Conservation (phyloP, 2,329 filamentous ascomycete species). For the Bimuria novae-zelandiae region DNA sequence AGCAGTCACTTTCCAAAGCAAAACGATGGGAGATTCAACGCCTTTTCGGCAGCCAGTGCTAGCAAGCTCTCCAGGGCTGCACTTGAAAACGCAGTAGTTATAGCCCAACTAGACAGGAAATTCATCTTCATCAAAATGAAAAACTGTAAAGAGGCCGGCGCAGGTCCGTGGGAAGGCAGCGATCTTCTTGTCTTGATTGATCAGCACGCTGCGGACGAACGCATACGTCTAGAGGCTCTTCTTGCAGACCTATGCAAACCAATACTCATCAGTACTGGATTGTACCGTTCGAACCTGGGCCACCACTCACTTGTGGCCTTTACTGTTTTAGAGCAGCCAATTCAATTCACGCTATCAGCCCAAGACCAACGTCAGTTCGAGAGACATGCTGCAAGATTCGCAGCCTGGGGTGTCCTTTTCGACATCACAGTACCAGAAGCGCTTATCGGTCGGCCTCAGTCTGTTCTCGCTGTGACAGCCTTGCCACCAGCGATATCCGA, state of each 20-base stretch:
- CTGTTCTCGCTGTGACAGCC: conserved; percentile 55
- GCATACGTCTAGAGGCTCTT: conserved; percentile 76
- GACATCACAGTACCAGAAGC: conserved; percentile 46
- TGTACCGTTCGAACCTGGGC: conserved; percentile 39
- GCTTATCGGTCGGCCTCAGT: conserved; percentile 9
- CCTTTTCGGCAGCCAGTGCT: conserved; percentile 22
- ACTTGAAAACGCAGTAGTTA: conserved; percentile 60
- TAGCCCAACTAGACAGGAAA: conserved; percentile 86
- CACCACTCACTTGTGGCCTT: conserved; percentile 36
- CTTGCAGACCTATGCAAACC: conserved; percentile 61
- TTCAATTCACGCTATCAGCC: conserved; percentile 67
- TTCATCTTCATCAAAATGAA: conserved; percentile 75
- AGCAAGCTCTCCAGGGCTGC: conserved; percentile 62
- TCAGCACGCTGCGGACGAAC: conserved; percentile 93
- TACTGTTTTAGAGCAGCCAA: conserved; percentile 51
- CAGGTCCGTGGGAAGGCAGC: conserved; percentile 11
- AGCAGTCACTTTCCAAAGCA: conserved; percentile 10
- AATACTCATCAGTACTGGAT: conserved; percentile 14
- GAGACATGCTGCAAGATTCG: conserved; percentile 62
- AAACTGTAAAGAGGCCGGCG: conserved; percentile 15
- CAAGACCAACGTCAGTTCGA: conserved; percentile 66
- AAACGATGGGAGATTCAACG: conserved; percentile 29
- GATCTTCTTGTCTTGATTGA: conserved; percentile 74
- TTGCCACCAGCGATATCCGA: conserved; percentile 77
- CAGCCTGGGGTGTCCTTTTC: conserved; percentile 75